Evolutionary conservation across 2,329 filamentous ascomycete genomes (phyloP).

Genomic region (Lecanosticta acicola): DNA sequence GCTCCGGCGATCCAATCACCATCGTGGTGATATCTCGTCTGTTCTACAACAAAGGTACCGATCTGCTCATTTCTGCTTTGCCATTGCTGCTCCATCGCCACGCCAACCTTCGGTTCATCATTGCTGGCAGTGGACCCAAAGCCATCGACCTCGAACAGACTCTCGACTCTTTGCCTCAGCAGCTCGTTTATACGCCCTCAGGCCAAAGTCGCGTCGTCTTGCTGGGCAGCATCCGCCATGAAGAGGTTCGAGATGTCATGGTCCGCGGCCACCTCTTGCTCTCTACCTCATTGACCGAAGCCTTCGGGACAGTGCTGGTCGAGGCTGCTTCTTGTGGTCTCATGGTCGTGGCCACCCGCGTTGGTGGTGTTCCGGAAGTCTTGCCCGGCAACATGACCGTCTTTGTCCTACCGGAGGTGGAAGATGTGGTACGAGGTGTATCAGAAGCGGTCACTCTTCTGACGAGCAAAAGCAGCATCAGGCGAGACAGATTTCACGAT

Average conservation of each 20-base stretch:
- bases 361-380: slow-evolving; percentile 95
- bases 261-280: slow-evolving; percentile 93
- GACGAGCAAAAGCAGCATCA: slow-evolving; percentile 59
- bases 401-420: slow-evolving; percentile 93
- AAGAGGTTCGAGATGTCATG: slow-evolving; percentile 97
- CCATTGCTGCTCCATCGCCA: slow-evolving; percentile 84
- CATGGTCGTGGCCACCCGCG: slow-evolving; percentile 93
- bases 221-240: slow-evolving; percentile 85
- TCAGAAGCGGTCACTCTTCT: slow-evolving; percentile 82
- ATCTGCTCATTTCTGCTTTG: slow-evolving; percentile 92
- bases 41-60: slow-evolving; percentile 98
- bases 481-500: slow-evolving; percentile 91
- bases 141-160: slow-evolving; percentile 98
- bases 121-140: slow-evolving; percentile 91
- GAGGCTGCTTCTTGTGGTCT: slow-evolving; percentile 93
- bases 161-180: slow-evolving; percentile 58
- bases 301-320: slow-evolving; percentile 95
- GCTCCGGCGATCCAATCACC: slow-evolving; percentile 80
- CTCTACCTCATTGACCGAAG: slow-evolving; percentile 89
- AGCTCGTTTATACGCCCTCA: slow-evolving; percentile 36
- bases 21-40: slow-evolving; percentile 96
- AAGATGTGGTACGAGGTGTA: slow-evolving; percentile 85
- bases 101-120: slow-evolving; percentile 92
- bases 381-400: slow-evolving; percentile 94
- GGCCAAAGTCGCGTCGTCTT: slow-evolving; percentile 90